A percentile compares a stretch with the other conserved stretches of the same genome.
Conservation (phyloP, 306 rosid genomes). For the Gynostemma pentaphyllum region DNA sequence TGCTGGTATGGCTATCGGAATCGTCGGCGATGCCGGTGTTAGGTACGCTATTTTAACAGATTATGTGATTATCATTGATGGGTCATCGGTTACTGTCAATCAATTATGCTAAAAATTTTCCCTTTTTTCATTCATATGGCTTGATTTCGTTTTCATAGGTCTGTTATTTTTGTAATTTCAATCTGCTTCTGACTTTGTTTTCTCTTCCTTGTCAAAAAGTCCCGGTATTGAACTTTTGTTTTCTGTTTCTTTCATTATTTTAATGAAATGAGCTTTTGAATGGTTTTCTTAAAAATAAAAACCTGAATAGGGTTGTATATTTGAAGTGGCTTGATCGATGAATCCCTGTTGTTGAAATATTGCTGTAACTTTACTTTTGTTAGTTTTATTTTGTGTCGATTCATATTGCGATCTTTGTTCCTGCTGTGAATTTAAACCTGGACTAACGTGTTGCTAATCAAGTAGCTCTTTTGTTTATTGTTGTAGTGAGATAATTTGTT, state of each 20-base stretch:
- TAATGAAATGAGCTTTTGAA: too few relatives aligned
- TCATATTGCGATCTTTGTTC: neutral
- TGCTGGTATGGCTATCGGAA: conserved; percentile 57
- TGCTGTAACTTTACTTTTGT: neutral
- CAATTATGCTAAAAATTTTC: too few relatives aligned
- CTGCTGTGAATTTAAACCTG: neutral
- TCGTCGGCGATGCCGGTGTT: conserved; percentile 58
- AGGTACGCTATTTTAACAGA: conserved; percentile 18
- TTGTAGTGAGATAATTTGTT: neutral
- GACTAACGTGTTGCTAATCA: neutral
- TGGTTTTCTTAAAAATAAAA: too few relatives aligned
- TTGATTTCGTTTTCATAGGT: neutral
- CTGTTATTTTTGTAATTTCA: neutral
- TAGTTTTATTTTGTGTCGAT: too few relatives aligned
- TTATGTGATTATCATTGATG: too few relatives aligned
- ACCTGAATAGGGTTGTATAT: neutral
- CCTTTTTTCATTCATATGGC: neutral
- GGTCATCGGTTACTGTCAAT: too few relatives aligned
- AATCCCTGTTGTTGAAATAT: neutral
- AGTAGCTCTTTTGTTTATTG: neutral
- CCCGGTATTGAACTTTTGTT: neutral
- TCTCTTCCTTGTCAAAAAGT: neutral
- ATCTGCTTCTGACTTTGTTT: neutral
- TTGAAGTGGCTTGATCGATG: neutral
- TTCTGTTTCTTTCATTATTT: neutral